Percentiles rank a stretch among this genome's conserved stretches.
Conservation (phyloP, 208 protist species). For the Wallacemonas sp. region DNA sequence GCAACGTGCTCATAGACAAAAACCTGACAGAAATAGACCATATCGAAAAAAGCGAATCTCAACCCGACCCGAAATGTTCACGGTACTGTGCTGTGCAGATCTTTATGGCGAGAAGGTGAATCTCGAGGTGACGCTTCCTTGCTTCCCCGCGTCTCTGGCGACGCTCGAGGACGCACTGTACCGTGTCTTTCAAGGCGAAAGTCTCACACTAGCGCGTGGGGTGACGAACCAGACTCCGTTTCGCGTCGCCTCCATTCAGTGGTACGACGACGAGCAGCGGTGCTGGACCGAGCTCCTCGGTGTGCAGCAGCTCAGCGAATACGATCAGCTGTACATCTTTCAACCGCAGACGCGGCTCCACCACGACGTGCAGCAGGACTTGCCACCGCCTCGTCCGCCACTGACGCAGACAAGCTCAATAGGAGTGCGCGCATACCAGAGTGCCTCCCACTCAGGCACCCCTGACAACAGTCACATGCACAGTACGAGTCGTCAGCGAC, state of each 20-base stretch:
- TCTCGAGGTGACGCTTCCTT: constrained; percentile 59
- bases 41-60: too few relatives aligned
- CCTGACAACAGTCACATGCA: too few relatives aligned
- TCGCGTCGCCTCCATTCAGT: constrained; percentile 40
- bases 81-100: constrained; percentile 75
- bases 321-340: constrained; percentile 86
- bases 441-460: background rate
- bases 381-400: constrained; percentile 51
- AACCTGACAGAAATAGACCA: too few relatives aligned
- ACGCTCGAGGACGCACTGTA: constrained; percentile 40
- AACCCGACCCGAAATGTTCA: constrained; percentile 63
- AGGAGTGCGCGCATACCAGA: background rate
- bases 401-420: background rate
- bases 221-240: constrained; percentile 25
- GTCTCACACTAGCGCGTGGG: background rate
- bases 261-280: constrained; percentile 70
- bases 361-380: constrained; percentile 63
- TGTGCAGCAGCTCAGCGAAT: constrained; percentile 69
- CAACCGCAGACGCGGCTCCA: constrained; percentile 68
- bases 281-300: constrained; percentile 60
- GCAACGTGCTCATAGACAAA: too few relatives aligned
- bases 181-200: constrained; percentile 44
- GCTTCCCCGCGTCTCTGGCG: constrained; percentile 33
- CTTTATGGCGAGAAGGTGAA: constrained; percentile 81
- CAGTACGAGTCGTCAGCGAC: too few relatives aligned